Conservation (phyloP, 345 rosid species). For the Camelina sativa region DNA sequence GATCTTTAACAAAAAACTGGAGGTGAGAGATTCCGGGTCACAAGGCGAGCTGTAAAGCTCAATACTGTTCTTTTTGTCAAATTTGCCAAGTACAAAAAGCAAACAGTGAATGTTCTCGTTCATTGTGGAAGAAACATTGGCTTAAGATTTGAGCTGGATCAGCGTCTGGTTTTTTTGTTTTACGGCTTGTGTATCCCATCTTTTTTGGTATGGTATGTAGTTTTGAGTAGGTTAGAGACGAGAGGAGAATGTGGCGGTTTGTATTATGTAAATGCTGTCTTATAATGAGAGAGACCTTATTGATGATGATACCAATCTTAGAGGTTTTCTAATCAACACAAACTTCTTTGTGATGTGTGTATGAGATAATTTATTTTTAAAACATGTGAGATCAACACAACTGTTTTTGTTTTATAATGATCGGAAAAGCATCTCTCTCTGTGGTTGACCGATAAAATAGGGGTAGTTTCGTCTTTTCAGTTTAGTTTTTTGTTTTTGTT, state of each 20-base stretch:
- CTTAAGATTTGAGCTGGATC: slow-evolving; percentile 21
- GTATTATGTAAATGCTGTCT: slow-evolving; percentile 25
- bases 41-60: slow-evolving; percentile 27
- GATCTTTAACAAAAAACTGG: slow-evolving; percentile 37
- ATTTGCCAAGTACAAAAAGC: slow-evolving; percentile 30
- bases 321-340: neutral
- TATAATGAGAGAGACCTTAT: slow-evolving; percentile 23
- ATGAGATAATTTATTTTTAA: slow-evolving; percentile 35
- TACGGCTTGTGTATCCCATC: slow-evolving; percentile 9
- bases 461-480: neutral
- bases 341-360: slow-evolving; percentile 2
- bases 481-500: neutral
- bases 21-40: neutral
- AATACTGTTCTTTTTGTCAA: neutral
- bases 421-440: neutral
- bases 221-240: slow-evolving; percentile 40
- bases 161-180: slow-evolving; percentile 17
- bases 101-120: slow-evolving; percentile 24
- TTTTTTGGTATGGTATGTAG: slow-evolving; percentile 40
- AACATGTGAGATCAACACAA: neutral
- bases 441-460: too few relatives aligned
- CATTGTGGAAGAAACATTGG: slow-evolving; percentile 27
- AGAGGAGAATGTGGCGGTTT: slow-evolving; percentile 26
- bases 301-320: slow-evolving; percentile 10
- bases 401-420: neutral